Conservation (phyloP, 441 rosid genomes). For the Brassica hybrid region DNA sequence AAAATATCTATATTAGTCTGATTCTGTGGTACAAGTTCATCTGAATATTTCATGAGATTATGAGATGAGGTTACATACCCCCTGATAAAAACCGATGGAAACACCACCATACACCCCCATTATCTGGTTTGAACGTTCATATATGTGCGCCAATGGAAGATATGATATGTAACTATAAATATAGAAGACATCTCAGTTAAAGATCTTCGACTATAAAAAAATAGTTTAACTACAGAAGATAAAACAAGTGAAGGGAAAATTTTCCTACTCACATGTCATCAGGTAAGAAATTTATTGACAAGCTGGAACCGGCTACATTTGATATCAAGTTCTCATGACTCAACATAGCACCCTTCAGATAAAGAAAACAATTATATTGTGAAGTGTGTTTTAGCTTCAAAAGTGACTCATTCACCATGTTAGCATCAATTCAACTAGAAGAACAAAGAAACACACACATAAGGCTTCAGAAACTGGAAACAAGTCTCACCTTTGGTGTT, state of each 20-base stretch:
- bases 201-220: neutral
- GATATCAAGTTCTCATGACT: constrained; percentile 73
- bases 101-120: constrained; percentile 51
- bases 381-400: constrained; percentile 3
- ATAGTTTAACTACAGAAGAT: neutral
- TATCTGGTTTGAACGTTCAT: constrained; percentile 71
- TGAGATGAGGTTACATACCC: constrained; percentile 52
- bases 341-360: constrained; percentile 63
- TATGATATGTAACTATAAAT: constrained; percentile 65
- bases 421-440: constrained; percentile 18
- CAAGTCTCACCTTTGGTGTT: constrained; percentile 66
- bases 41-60: constrained; percentile 1
- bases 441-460: constrained; percentile 22
- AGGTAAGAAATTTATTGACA: constrained; percentile 43
- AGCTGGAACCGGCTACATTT: constrained; percentile 60
- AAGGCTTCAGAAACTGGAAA: constrained; percentile 19
- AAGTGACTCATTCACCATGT: constrained; percentile 13
- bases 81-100: constrained; percentile 74
- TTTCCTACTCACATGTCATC: constrained; percentile 60
- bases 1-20: neutral
- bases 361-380: constrained; percentile 8
- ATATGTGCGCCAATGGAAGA: constrained; percentile 82
- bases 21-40: neutral
- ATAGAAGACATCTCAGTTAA: constrained; percentile 27
- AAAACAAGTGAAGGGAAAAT: constrained; percentile 13